Base-by-base conservation (phyloP, 805 yeast species). In the Nakazawaea wyomingensis region DNA sequence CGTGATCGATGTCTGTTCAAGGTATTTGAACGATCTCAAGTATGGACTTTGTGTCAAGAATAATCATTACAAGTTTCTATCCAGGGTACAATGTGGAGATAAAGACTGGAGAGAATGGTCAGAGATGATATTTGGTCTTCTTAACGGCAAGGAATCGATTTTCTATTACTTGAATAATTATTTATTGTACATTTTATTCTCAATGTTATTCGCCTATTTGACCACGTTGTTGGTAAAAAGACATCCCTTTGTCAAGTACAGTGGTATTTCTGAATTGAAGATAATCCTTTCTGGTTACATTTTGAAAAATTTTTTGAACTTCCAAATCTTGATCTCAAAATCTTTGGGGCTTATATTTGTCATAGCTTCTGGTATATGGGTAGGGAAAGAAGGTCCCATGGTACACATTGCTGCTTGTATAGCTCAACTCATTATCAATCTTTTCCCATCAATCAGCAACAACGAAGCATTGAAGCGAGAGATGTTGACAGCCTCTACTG, bases 321-420 rank as follows among this genome's bases (percentile, higher is more conserved):
- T 68, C 9, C 58, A 60, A 26, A 71, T 84, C 3, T 61, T 86
- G n/a, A 18, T 75, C 3, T 65, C 68, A 41, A 86, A 86, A 55
- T 64, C 75, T 3, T 33, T 67, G 1, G 85, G 89, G 2, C 62
- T 86, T 37, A 64, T 79, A 5, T 61, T 85, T 37, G 81, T 82
- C 13, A 81, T 84, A 4, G 80, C 89, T 18, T 76, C 86, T 1
- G 95, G 95, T 0, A 54, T 87, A 2, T 84, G 91, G 86, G 70
- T 84, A 5, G 96, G 96, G 5, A 80, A 79, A 54, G 96, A 87
- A 53, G 96, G 95, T 1, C 96, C 96, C 0, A 59, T 88, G 43
- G 90, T 85, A 20, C 95, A 88, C 59, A 75, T 87, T 4, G 73
- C 91, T 0, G 77, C 85, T 50, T 78, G 85, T 49, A 65, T 79